phyloP scores from a whole-genome alignment of 352 stramenopile species.

The Thalassiosira mediterranea region DNA sequence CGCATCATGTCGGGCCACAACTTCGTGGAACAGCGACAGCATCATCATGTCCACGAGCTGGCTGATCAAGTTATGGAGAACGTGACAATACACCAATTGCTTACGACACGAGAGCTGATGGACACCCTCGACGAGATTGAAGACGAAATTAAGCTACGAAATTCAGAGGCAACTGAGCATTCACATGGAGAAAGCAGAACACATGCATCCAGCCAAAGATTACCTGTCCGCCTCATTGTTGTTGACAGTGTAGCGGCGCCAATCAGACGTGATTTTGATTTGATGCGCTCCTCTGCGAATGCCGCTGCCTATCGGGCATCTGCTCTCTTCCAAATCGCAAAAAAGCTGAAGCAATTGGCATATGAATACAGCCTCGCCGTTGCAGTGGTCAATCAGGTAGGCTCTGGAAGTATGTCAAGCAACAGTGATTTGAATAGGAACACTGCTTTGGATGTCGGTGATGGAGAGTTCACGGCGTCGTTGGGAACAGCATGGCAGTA shows the following conservation, averaged over 20 bases:
- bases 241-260: conserved; percentile 81
- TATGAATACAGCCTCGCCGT: conserved; percentile 71
- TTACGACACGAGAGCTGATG: conserved; percentile 63
- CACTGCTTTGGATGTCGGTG: conserved; percentile 26
- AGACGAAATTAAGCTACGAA: conserved; percentile 69
- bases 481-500: conserved; percentile 80
- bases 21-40: conserved; percentile 18
- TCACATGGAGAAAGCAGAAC: not conserved
- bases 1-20: not conserved
- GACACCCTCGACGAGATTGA: conserved; percentile 48
- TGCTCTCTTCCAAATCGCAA: conserved; percentile 64
- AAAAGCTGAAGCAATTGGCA: conserved; percentile 74
- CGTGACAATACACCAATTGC: conserved; percentile 63
- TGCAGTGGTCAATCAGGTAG: conserved; percentile 81
- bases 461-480: conserved; percentile 58
- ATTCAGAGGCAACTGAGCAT: conserved; percentile 29
- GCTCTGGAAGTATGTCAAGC: conserved; percentile 1
- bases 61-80: conserved; percentile 62
- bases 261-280: conserved; percentile 63
- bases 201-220: conserved; percentile 4
- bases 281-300: conserved; percentile 32
- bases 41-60: not conserved
- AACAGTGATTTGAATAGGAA: conserved; percentile 16
- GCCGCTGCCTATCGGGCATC: conserved; percentile 46
- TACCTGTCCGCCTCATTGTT: conserved; percentile 56